Evolutionary conservation across 208 protist genomes (phyloP).

Genomic region (Wallacemonas sp.): DNA sequence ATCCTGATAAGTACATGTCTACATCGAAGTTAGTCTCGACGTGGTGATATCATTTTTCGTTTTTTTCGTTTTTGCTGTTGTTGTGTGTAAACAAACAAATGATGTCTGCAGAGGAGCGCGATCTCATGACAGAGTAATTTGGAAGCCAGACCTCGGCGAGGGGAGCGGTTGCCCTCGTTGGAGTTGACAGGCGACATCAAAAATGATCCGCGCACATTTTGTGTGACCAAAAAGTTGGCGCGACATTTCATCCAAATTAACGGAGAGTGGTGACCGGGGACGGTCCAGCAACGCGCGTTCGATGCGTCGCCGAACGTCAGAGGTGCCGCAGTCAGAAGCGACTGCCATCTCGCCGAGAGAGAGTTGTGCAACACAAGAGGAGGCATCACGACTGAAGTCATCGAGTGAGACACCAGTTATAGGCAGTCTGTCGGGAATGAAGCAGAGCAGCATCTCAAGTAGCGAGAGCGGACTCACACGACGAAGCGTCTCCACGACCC

Average conservation of each 20-base stretch:
- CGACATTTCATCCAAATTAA: conserved; percentile 48
- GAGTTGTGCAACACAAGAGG: conserved; percentile 19
- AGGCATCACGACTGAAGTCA: neutral
- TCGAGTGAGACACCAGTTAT: conserved; percentile 8
- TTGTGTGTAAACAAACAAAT: too few species aligned
- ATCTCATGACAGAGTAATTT: too few species aligned
- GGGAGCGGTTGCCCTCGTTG: neutral
- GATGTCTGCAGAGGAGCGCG: too few species aligned
- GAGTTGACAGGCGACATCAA: conserved; percentile 32
- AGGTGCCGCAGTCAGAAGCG: conserved; percentile 1
- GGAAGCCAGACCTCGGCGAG: too few species aligned
- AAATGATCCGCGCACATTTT: conserved; percentile 35
- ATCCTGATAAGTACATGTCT: too few species aligned
- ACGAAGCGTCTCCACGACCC: neutral
- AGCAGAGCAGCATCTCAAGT: neutral
- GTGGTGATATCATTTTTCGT: too few species aligned
- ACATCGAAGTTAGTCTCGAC: too few species aligned
- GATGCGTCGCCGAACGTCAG: conserved; percentile 24
- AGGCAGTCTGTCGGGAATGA: neutral
- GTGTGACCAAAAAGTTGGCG: conserved; percentile 49
- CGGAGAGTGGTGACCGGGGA: conserved; percentile 5
- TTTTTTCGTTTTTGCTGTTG: too few species aligned
- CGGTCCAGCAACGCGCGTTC: conserved; percentile 12
- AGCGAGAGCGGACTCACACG: neutral
- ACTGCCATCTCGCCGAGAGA: conserved; percentile 22